Evolutionary conservation across 345 rosid species (phyloP), one percentile per base, ranked within the genome.

Genomic region (Gossypium thurberi): DNA sequence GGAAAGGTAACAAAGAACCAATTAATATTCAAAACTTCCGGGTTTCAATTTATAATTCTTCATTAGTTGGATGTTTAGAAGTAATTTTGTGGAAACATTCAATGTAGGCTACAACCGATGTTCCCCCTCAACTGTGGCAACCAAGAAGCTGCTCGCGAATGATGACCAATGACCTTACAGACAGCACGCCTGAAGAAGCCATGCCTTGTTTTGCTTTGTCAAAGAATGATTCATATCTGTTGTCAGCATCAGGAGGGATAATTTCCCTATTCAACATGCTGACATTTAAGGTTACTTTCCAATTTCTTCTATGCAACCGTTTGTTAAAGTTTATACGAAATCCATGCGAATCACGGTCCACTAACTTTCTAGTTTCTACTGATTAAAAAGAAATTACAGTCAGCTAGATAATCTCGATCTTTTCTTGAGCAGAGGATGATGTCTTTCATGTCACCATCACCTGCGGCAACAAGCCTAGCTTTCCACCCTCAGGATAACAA

Each of bases 401-500:
- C 40, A 33, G 1, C 40, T 33, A 33, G 40, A 33, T 33, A 33
- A 33, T 20, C 26, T 55, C 59, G 20, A 10, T 11, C 26, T 68
- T 6, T 28, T 69, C 33, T 47, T 28, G 72, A 28, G 23, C 75
- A 83, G 87, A 70, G 33, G 17, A 79, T 84, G 76, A 26, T 44
- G 59, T 50, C 79, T n/a, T 17, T 84, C 53, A 69, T 75, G 84
- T 72, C 79, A 55, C 70, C 84, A 62, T 48, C 84, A 63, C 81
- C 84, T 17, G 77, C 77, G 6, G 57, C 87, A 53, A 77, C 87
- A 10, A 70, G 78, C 63, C 65, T 81, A 26, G 80, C 83, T n/a
- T 77, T 81, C 75, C 59, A 75, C 55, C 87, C 87, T 69, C 78
- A 17, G 62, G 84, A 84, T 68, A 84, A 84, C 80, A 84, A 84